Percentiles rank a stretch among this genome's conserved stretches.
These are phyloP conservation scores for Verruconis gallopava DNA, from an alignment of 2,329 filamentous ascomycete genomes.

Conservation along the genomic window DNA sequence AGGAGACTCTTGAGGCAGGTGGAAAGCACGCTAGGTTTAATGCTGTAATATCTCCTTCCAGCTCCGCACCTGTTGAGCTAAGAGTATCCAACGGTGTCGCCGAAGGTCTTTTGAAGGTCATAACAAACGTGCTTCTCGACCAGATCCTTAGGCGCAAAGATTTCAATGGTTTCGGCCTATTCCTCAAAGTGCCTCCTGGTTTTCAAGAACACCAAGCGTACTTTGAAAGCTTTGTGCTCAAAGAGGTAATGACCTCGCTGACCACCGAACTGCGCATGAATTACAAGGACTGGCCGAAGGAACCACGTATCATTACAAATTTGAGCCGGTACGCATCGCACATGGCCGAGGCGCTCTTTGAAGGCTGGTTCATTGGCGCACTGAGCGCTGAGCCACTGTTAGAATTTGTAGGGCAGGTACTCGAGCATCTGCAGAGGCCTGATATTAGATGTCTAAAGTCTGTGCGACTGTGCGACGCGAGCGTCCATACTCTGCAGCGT, in stretches of 20 bases:
- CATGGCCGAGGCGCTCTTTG: slow-evolving; percentile 80
- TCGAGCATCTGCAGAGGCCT: slow-evolving; percentile 81
- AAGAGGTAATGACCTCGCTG: slow-evolving; percentile 59
- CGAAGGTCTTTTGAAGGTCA: slow-evolving; percentile 63
- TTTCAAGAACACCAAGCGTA: slow-evolving; percentile 92
- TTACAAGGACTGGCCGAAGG: slow-evolving; percentile 53
- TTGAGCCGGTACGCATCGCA: slow-evolving; percentile 69
- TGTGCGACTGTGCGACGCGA: slow-evolving; percentile 81
- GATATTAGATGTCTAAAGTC: slow-evolving; percentile 72
- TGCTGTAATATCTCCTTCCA: slow-evolving; percentile 47
- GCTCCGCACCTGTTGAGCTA: slow-evolving; percentile 31
- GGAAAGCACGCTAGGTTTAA: slow-evolving; percentile 44
- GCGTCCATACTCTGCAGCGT: slow-evolving; percentile 60
- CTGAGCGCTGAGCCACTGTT: slow-evolving; percentile 66
- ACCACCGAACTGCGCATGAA: slow-evolving; percentile 57
- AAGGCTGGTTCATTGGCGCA: slow-evolving; percentile 85
- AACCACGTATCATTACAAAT: slow-evolving; percentile 77
- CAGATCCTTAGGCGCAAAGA: slow-evolving; percentile 80
- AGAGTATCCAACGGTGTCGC: slow-evolving; percentile 56
- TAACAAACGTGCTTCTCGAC: slow-evolving; percentile 70
- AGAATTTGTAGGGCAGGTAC: slow-evolving; percentile 70
- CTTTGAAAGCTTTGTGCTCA: slow-evolving; percentile 81
- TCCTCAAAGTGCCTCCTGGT: slow-evolving; percentile 77
- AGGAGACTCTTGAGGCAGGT: slow-evolving; percentile 30
- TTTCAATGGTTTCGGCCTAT: slow-evolving; percentile 76